Evolutionary conservation across 495 filamentous ascomycete species (phyloP).

Genomic region (Emericellopsis terricola): DNA sequence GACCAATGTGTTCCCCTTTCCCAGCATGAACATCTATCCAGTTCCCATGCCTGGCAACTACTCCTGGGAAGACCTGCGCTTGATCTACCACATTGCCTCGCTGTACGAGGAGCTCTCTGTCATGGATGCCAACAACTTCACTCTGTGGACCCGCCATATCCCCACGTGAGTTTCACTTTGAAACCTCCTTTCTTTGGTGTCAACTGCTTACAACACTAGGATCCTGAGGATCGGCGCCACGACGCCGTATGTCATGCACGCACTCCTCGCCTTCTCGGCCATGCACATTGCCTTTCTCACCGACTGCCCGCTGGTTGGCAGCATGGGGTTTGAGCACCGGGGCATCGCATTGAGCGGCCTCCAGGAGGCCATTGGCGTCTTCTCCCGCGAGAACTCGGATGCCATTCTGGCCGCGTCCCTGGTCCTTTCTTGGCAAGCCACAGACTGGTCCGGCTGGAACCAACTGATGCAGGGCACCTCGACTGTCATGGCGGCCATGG

Average conservation of each 20-base stretch:
- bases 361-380: slow-evolving; percentile 68
- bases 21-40: slow-evolving; percentile 54
- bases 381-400: slow-evolving; percentile 77
- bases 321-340: slow-evolving; percentile 73
- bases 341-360: slow-evolving; percentile 72
- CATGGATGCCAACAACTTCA: slow-evolving; percentile 60
- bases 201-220: slow-evolving; percentile 23
- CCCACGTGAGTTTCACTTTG: slow-evolving; percentile 50
- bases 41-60: slow-evolving; percentile 44
- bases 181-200: not conserved
- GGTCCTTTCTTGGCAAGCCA: slow-evolving; percentile 88
- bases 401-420: slow-evolving; percentile 85
- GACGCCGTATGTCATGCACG: slow-evolving; percentile 80
- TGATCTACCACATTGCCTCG: slow-evolving; percentile 81
- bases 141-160: slow-evolving; percentile 82
- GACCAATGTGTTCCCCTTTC: slow-evolving; percentile 77
- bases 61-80: slow-evolving; percentile 58
- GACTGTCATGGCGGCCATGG: slow-evolving; percentile 81
- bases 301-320: slow-evolving; percentile 60
- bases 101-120: slow-evolving; percentile 68
- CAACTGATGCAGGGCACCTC: slow-evolving; percentile 84
- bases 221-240: slow-evolving; percentile 69
- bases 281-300: slow-evolving; percentile 80
- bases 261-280: slow-evolving; percentile 77
- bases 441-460: slow-evolving; percentile 90